Evolutionary conservation across 176 grass and related monocot species (phyloP).

Genomic region (Carex pumila): DNA sequence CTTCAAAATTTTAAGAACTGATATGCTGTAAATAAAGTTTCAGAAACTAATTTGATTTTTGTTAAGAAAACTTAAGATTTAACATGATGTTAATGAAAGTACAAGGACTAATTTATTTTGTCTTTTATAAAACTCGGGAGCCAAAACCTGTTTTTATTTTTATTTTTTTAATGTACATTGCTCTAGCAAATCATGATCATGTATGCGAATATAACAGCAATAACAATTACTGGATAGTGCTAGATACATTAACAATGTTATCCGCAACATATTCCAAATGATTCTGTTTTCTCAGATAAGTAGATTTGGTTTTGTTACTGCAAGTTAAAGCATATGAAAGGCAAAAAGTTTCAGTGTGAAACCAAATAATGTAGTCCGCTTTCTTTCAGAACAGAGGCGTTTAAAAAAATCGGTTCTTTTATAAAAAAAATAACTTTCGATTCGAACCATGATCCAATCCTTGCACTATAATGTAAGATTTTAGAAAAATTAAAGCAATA

Average conservation of each 20-base stretch:
- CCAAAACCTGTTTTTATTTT: background rate
- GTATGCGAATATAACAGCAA: background rate
- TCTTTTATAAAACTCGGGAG: background rate
- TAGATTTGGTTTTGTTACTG: background rate
- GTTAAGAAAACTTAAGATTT: background rate
- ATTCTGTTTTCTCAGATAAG: too few relatives aligned
- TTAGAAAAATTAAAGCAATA: conserved; percentile 1
- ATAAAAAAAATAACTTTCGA: background rate
- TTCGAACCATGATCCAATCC: conserved; percentile 8
- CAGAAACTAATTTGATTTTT: background rate
- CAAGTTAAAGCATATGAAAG: background rate
- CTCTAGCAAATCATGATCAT: background rate
- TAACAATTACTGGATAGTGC: background rate
- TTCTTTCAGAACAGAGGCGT: background rate
- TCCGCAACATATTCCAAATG: background rate
- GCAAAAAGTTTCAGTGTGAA: background rate
- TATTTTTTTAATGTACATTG: background rate
- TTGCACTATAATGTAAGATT: conserved; percentile 7
- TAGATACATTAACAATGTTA: background rate
- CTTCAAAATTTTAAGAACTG: background rate
- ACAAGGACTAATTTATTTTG: background rate
- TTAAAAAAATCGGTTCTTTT: background rate
- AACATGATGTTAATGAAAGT: background rate
- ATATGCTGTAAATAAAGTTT: background rate
- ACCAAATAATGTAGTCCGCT: background rate